A percentile compares a stretch with the other conserved stretches of the same genome.
Evolutionary conservation across 805 yeast species (phyloP).

Genomic region (Sungouiozyma ichnusensis): DNA sequence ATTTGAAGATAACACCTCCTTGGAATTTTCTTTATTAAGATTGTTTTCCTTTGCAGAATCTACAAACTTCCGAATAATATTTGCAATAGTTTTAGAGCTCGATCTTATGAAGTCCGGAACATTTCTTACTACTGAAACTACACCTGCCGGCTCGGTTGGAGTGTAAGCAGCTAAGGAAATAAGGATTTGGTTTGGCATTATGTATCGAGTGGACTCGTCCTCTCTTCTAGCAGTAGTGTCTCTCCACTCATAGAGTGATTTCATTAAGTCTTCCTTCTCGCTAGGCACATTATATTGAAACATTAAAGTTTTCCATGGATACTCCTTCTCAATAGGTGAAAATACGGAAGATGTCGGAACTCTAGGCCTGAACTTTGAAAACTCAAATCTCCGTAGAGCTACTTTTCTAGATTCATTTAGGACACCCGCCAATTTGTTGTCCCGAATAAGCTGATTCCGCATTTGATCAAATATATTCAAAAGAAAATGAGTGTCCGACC

Average conservation of each 20-base stretch:
- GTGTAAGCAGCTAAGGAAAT: slow-evolving; percentile 46
- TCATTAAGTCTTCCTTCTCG: slow-evolving; percentile 44
- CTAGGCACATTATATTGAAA: slow-evolving; percentile 53
- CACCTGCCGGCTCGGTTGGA: slow-evolving; percentile 51
- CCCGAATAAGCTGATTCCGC: slow-evolving; percentile 47
- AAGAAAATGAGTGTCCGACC: slow-evolving; percentile 90
- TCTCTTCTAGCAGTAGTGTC: slow-evolving; percentile 60
- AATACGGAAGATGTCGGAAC: slow-evolving; percentile 29
- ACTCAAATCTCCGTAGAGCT: slow-evolving; percentile 74
- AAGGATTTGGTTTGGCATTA: slow-evolving; percentile 74
- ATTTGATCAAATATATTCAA: slow-evolving; percentile 69
- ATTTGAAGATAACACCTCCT: background rate
- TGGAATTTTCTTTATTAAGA: background rate
- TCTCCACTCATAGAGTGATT: slow-evolving; percentile 69
- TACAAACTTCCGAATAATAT: slow-evolving; percentile 39
- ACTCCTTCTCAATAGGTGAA: slow-evolving; percentile 42
- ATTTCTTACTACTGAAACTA: slow-evolving; percentile 37
- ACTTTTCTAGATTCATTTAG: slow-evolving; percentile 67
- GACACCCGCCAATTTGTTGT: slow-evolving; percentile 47
- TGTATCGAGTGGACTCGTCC: slow-evolving; percentile 77
- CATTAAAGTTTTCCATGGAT: slow-evolving; percentile 59
- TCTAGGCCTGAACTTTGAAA: slow-evolving; percentile 49
- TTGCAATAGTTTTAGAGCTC: slow-evolving; percentile 47
- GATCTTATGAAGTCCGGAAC: slow-evolving; percentile 48
- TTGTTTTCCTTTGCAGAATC: slow-evolving; percentile 11